Conservation (phyloP, 306 rosid genomes). For the Hippophae gyantsensis region DNA sequence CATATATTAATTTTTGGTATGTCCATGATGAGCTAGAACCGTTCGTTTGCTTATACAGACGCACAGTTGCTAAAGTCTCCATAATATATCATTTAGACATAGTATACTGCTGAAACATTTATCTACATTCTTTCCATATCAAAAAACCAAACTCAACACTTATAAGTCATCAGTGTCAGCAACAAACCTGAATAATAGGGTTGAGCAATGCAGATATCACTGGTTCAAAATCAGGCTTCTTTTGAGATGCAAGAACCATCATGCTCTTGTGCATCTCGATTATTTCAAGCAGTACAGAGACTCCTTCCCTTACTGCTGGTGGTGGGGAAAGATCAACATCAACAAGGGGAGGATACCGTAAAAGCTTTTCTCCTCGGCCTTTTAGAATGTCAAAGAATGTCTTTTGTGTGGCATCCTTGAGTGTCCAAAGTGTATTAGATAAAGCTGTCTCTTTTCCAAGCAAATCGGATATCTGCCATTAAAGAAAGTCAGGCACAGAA, state of each 20-base stretch:
- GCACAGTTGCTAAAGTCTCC: conserved; percentile 3
- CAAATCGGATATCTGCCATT: conserved; percentile 73
- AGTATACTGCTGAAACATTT: conserved; percentile 5
- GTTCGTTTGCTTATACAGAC: not conserved
- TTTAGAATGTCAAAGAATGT: conserved; percentile 84
- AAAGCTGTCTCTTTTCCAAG: conserved; percentile 88
- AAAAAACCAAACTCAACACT: not conserved
- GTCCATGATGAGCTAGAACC: not conserved
- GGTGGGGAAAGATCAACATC: conserved; percentile 95
- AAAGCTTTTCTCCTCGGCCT: conserved; percentile 83
- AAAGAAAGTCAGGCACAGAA: conserved; percentile 10
- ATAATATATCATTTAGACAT: conserved; percentile 3
- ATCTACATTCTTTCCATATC: not conserved
- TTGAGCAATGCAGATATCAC: conserved; percentile 85
- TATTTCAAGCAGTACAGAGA: conserved; percentile 81
- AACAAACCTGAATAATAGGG: conserved; percentile 80
- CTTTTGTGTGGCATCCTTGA: conserved; percentile 90
- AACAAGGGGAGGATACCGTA: conserved; percentile 89
- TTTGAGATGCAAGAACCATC: conserved; percentile 80
- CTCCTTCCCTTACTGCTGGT: conserved; percentile 94
- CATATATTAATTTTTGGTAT: no score
- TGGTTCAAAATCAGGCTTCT: conserved; percentile 69
- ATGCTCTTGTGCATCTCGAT: conserved; percentile 69
- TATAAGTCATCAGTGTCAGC: not conserved
- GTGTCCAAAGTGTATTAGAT: conserved; percentile 70